These are phyloP conservation scores for Naganishia kalamii DNA, from an alignment of 768 basidiomycete species.

Conservation along the genomic window DNA sequence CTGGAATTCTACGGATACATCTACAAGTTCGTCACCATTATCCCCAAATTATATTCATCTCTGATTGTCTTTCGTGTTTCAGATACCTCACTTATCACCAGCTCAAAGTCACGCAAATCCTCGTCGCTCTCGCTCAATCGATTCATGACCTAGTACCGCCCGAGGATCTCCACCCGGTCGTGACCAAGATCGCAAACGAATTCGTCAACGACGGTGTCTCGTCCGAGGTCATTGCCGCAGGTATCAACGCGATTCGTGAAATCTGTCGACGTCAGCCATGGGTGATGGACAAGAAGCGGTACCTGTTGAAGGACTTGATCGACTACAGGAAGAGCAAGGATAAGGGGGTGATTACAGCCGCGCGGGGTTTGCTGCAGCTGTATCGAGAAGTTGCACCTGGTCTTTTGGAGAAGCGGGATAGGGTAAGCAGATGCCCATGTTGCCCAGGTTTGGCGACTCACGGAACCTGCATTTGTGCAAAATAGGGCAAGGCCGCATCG, in stretches of 20 bases:
- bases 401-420: conserved; percentile 78
- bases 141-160: conserved; percentile 93
- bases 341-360: conserved; percentile 84
- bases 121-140: conserved; percentile 87
- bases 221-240: conserved; percentile 88
- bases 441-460: conserved; percentile 50
- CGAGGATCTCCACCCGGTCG: conserved; percentile 77
- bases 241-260: conserved; percentile 91
- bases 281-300: conserved; percentile 78
- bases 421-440: conserved; percentile 52
- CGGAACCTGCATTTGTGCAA: not conserved
- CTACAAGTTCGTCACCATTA: conserved; percentile 50
- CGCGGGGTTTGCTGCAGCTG: conserved; percentile 75
- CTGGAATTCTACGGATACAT: conserved; percentile 94
- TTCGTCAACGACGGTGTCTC: conserved; percentile 97
- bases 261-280: conserved; percentile 91
- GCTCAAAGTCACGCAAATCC: conserved; percentile 82
- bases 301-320: conserved; percentile 80
- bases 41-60: not conserved
- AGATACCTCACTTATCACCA: conserved; percentile 90
- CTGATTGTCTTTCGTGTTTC: not conserved
- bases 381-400: conserved; percentile 95
- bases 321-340: conserved; percentile 94
- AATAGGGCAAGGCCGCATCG: conserved; percentile 67
- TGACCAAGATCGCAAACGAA: conserved; percentile 86